Base-by-base conservation (phyloP, 169 alveolate genomes). In the Cryptosporidium felis region DNA sequence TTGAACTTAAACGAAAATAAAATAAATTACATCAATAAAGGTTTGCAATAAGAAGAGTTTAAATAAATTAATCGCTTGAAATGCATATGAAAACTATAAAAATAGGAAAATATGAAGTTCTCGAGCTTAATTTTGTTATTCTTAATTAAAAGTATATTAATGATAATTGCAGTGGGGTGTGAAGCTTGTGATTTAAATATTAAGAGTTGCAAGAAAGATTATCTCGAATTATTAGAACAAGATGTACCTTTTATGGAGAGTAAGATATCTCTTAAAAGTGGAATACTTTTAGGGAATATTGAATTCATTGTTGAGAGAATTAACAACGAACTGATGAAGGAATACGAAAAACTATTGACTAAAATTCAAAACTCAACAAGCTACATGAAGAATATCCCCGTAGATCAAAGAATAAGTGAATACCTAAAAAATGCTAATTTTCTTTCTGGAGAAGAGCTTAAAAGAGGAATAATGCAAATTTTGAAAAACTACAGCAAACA, bases 381-480 rank as follows among this genome's bases (percentile, higher is more conserved):
- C 0, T 46, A 28, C 28, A 28, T 65, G 16, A 65, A 65, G 5
- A 65, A 47, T 47, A 49, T 65, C 32, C 34, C 81, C 5, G 63
- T 65, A 14, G 81, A 65, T 36, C 49, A 65, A 28, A 65, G 81
- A 30, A 65, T 65, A 5, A 46, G 10, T 26, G 18, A 65, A 9
- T 65, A 65, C n/a, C 21, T 65, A n/a, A 28, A 30, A 44, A 65
- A 65, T 46, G 16, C 53, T 30, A 56, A 56, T 16, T 4, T 65
- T 65, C 10, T 65, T 10, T 32, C 51, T 23, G 81, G 81, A 26
- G 63, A 28, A 47, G 81, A 65, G 14, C 45, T 65, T 3, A 65
- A 65, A 46, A 18, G 49, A 14, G 81, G 62, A 12, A 32, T 65
- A 14, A n/a, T 45, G 30, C 34, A 45, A 14, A 65, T 65, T 46